Percentiles rank a stretch among this genome's conserved stretches.
These are phyloP conservation scores for Suhomyces coccinellae DNA, from an alignment of 1,139 yeast genomes.

Conservation along the genomic window DNA sequence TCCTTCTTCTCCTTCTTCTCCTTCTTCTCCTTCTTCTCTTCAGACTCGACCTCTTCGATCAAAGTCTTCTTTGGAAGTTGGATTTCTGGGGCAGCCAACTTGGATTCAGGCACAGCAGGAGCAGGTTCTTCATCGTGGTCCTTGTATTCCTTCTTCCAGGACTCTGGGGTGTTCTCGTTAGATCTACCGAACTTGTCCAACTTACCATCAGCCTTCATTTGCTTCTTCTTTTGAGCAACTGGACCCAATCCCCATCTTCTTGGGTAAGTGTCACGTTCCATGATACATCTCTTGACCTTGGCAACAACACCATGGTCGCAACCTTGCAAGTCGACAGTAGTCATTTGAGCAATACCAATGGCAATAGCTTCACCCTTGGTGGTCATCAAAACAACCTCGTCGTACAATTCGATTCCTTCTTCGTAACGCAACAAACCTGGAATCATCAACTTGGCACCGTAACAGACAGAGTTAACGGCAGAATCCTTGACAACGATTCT, in stretches of 20 bases:
- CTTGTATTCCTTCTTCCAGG: constrained; percentile 87
- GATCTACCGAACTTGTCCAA: constrained; percentile 92
- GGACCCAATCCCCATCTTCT: constrained; percentile 99
- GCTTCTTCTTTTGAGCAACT: constrained; percentile 97
- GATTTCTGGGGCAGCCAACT: constrained; percentile 50
- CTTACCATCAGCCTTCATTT: constrained; percentile 95
- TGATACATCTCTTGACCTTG: constrained; percentile 96
- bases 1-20: constrained; percentile 39
- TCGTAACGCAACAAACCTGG: constrained; percentile 98
- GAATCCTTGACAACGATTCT: constrained; percentile 97
- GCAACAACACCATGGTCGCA: constrained; percentile 99
- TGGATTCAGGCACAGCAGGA: constrained; percentile 49
- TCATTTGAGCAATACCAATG: constrained; percentile 97
- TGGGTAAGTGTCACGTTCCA: constrained; percentile 99
- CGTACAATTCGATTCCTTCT: constrained; percentile 95
- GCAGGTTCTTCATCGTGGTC: constrained; percentile 73
- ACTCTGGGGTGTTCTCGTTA: constrained; percentile 89
- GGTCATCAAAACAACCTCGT: constrained; percentile 96
- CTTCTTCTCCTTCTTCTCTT: constrained; percentile 33
- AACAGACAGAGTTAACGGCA: constrained; percentile 97
- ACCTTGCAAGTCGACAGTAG: constrained; percentile 92
- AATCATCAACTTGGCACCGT: constrained; percentile 98
- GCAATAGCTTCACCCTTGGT: constrained; percentile 99
- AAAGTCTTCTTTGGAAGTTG: constrained; percentile 54
- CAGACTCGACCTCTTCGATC: constrained; percentile 39